Evolutionary conservation across 2,329 filamentous ascomycete genomes (phyloP), one percentile per base, ranked within the genome.

Genomic region (Ascochyta lentis): DNA sequence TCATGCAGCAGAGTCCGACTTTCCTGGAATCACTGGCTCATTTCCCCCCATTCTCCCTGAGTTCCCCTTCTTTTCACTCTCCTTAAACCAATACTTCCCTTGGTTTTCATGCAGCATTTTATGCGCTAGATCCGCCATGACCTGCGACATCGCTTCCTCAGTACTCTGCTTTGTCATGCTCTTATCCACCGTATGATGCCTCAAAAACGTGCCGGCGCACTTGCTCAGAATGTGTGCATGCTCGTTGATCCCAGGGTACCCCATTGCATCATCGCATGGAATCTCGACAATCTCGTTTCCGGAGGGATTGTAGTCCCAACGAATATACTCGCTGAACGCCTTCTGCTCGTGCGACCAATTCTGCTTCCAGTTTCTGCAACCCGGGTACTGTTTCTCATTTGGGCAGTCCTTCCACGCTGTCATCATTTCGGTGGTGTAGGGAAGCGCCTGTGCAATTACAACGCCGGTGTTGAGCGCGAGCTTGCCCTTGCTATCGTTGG

Each of bases 391-490:
- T 24, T 26, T 48, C 39, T 69, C 68, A 1, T 55, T 60, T 8
- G 71, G 67, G 48, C 72, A 76, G 3, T 65, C 61, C 24, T 60
- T 56, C 73, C 73, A 76, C 24, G 69, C 69, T 2, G 60, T 46
- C 38, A 75, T 50, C 58, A 76, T 66, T 12, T 67, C 64, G 12
- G 65, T 61, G 7, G 71, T 70, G 27, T 64, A 49, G 10, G 63
- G 58, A 6, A 68, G 42, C 38, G 61, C 61, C 54, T 79, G 78
- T 0, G 73, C 72, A 33, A 78, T 65, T 15, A 79, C 58, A 35
- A 79, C 72, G 6, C 77, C 77, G 0, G 71, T 76, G 51, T 80
- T 80, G 23, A 76, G 65, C 10, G 71, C 64, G 4, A 71, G 62
- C 2, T 61, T 61, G 39, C 76, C 75, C 34, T 70, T 67, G 42